These are phyloP conservation scores for Aquilaria malaccensis DNA, from an alignment of 345 rosid species.

Conservation along the genomic window DNA sequence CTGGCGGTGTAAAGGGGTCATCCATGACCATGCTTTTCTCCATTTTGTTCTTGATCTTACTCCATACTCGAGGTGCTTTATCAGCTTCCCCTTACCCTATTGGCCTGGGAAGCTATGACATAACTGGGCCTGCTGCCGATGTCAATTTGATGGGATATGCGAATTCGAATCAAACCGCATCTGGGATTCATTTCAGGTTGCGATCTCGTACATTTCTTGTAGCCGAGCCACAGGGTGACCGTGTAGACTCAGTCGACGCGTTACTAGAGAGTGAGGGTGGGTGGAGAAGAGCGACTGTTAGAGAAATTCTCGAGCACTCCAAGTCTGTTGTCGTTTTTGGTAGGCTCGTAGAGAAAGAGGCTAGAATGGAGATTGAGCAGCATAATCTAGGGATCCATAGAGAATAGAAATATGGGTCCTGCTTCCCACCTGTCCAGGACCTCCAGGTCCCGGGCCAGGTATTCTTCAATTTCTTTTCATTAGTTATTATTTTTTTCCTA, in stretches of 20 bases:
- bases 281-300: constrained; percentile 36
- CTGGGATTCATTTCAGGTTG: constrained; percentile 65
- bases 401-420: constrained; percentile 38
- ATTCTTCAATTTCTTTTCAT: neutral
- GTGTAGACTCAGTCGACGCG: constrained; percentile 44
- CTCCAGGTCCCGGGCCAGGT: constrained; percentile 18
- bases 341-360: neutral
- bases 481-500: neutral
- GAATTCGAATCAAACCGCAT: constrained; percentile 44
- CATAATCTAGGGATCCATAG: constrained; percentile 37
- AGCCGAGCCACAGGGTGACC: constrained; percentile 38
- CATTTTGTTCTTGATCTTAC: constrained; percentile 16
- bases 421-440: constrained; percentile 25
- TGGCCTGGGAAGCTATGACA: constrained; percentile 77
- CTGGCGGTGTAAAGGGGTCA: constrained; percentile 2
- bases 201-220: constrained; percentile 62
- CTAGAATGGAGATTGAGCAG: constrained; percentile 24
- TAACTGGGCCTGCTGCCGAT: constrained; percentile 81
- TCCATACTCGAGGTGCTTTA: constrained; percentile 15
- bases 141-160: constrained; percentile 86
- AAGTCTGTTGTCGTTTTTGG: constrained; percentile 31
- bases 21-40: constrained; percentile 7
- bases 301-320: constrained; percentile 21
- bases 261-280: constrained; percentile 22
- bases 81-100: constrained; percentile 41